phyloP scores from a whole-genome alignment of 345 rosid species.

The Bruguiera parviflora region DNA sequence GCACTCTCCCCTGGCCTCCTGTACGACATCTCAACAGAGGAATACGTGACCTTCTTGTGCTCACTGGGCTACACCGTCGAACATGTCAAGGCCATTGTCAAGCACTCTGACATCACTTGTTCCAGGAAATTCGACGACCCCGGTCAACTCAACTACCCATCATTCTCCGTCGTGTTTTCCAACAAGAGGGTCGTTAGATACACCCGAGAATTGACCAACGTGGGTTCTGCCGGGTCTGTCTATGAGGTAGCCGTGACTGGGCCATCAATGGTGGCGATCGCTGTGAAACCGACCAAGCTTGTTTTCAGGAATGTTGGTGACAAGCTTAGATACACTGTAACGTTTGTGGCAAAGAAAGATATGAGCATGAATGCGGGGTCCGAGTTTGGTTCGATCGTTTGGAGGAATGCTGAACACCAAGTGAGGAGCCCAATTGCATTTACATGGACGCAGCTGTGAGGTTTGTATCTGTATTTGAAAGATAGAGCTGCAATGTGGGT shows the following conservation, averaged over 20 bases:
- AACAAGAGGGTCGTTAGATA: conserved; percentile 64
- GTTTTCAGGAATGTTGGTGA: conserved; percentile 55
- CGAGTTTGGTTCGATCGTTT: conserved; percentile 66
- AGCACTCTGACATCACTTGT: conserved; percentile 61
- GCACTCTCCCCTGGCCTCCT: conserved; percentile 85
- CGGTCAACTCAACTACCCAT: conserved; percentile 83
- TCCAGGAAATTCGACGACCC: conserved; percentile 56
- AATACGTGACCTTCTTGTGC: conserved; percentile 72
- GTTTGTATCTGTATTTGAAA: too few species aligned
- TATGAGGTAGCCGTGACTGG: conserved; percentile 48
- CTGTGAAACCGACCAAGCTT: conserved; percentile 57
- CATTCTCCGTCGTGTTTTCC: conserved; percentile 72
- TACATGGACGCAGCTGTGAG: conserved; percentile 52
- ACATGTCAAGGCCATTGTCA: conserved; percentile 58
- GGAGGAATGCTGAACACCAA: conserved; percentile 61
- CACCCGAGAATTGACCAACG: conserved; percentile 76
- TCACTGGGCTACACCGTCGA: conserved; percentile 59
- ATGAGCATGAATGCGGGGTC: conserved; percentile 28
- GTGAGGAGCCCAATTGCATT: conserved; percentile 83
- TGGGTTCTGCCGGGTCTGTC: conserved; percentile 54
- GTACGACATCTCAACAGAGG: conserved; percentile 63
- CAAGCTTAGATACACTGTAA: conserved; percentile 67
- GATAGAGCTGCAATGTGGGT: conserved; percentile 8
- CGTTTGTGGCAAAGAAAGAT: conserved; percentile 61
- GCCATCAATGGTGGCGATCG: conserved; percentile 49